Percentiles rank a stretch among this genome's conserved stretches.
These are phyloP conservation scores for Salvia miltiorrhiza DNA, from an alignment of 257 asterid species.

Conservation along the genomic window DNA sequence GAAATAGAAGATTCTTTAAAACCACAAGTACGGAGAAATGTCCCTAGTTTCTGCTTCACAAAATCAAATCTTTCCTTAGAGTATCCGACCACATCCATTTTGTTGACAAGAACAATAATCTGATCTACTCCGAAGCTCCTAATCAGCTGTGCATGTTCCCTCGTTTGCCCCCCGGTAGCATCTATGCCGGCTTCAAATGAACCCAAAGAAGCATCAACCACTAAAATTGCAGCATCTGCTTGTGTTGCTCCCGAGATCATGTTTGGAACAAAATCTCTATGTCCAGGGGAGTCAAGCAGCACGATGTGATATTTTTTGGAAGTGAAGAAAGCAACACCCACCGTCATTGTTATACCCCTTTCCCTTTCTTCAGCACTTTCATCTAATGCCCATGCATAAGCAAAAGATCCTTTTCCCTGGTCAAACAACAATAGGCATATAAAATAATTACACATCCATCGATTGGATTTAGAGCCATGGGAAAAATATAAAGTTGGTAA, in stretches of 20 bases:
- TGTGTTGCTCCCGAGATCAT: constrained; percentile 99
- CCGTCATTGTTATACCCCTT: constrained; percentile 98
- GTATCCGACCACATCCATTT: constrained; percentile 90
- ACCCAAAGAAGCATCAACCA: constrained; percentile 86
- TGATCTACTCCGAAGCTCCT: constrained; percentile 97
- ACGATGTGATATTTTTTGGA: constrained; percentile 70
- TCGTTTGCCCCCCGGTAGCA: constrained; percentile 84
- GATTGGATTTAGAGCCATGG: constrained; percentile 20
- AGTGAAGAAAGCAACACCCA: constrained; percentile 86
- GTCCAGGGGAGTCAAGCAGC: constrained; percentile 98
- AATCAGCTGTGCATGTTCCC: constrained; percentile 87
- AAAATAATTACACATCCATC: background rate
- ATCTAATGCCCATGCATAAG: constrained; percentile 99
- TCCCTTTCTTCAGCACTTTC: constrained; percentile 98
- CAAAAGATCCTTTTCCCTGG: constrained; percentile 98
- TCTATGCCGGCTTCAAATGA: constrained; percentile 93
- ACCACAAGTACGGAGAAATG: constrained; percentile 75
- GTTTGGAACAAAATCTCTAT: constrained; percentile 95
- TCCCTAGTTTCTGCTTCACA: constrained; percentile 71
- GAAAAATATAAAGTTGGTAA: background rate
- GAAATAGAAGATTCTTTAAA: constrained; percentile 71
- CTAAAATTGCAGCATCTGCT: constrained; percentile 98
- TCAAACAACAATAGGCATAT: constrained; percentile 23
- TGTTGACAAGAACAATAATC: constrained; percentile 80
- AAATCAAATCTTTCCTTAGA: constrained; percentile 75